Conservation (phyloP, 179 eudicot species). For the Nepenthes alata region DNA sequence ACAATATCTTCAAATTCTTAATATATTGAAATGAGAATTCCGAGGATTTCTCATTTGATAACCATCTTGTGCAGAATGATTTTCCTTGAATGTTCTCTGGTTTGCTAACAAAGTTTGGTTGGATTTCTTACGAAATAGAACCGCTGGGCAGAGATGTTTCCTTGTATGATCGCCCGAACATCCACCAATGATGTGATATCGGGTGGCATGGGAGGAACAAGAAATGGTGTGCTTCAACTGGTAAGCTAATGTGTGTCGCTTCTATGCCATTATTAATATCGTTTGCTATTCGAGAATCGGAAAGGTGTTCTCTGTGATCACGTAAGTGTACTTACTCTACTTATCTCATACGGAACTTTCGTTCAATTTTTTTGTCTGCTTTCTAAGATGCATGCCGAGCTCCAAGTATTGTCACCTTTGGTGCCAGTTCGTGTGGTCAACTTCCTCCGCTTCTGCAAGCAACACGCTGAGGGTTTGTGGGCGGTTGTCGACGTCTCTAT, state of each 20-base stretch:
- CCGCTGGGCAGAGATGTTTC: constrained; percentile 92
- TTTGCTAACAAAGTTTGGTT: no score
- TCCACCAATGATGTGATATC: constrained; percentile 71
- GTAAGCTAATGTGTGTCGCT: constrained; percentile 18
- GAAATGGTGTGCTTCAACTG: constrained; percentile 92
- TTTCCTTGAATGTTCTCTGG: no score
- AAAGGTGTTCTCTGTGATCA: no score
- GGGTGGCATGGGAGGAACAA: constrained; percentile 86
- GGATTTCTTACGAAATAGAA: constrained; percentile 22
- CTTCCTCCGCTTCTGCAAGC: constrained; percentile 93
- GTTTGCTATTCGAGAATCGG: no score
- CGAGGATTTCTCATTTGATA: no score
- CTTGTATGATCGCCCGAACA: constrained; percentile 72
- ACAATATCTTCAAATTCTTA: no score
- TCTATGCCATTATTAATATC: neutral
- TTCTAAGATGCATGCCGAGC: constrained; percentile 79
- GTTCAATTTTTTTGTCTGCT: no score
- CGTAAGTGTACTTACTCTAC: no score
- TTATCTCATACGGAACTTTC: no score
- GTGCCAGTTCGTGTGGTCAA: constrained; percentile 80
- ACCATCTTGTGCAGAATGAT: no score
- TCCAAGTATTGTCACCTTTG: constrained; percentile 82
- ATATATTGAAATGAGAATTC: no score
- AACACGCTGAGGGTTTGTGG: constrained; percentile 90
- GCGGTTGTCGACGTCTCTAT: constrained; percentile 91